Evolutionary conservation across 352 stramenopile genomes (phyloP).

Genomic region (Phytopythium mirpurense): DNA sequence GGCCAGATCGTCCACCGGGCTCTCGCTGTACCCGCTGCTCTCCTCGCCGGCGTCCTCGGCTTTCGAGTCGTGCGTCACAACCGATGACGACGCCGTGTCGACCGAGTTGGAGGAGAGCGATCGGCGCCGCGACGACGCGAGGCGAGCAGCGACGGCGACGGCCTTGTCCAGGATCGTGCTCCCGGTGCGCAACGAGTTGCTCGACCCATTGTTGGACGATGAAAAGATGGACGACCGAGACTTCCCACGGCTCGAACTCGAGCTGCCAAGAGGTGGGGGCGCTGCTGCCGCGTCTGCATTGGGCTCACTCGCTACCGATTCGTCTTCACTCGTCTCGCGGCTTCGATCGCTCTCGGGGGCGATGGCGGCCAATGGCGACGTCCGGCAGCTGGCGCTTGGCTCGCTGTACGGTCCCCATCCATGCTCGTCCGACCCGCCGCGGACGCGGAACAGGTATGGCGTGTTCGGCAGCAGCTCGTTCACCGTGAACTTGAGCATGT

Average conservation of each 20-base stretch:
- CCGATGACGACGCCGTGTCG: neutral
- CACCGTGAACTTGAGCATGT: conserved; percentile 54
- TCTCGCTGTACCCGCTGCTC: conserved; percentile 5
- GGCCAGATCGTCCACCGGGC: conserved; percentile 3
- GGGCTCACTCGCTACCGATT: conserved; percentile 6
- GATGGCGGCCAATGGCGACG: conserved; percentile 10
- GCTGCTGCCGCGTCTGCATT: neutral
- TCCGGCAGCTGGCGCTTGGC: conserved; percentile 58
- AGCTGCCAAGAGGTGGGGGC: neutral
- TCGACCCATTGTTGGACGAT: conserved; percentile 2
- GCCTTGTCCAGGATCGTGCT: conserved; percentile 72
- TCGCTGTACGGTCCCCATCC: conserved; percentile 79
- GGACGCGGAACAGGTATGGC: conserved; percentile 68
- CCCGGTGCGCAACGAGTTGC: conserved; percentile 38
- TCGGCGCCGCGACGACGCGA: conserved; percentile 21
- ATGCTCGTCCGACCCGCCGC: conserved; percentile 38
- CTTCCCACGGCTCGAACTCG: neutral
- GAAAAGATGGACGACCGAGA: conserved; percentile 9
- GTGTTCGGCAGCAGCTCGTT: conserved; percentile 54
- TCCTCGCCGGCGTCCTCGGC: conserved; percentile 11
- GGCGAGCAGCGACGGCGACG: conserved; percentile 51
- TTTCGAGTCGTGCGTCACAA: conserved; percentile 2
- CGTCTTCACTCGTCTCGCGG: conserved; percentile 15
- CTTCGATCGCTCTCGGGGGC: conserved; percentile 9
- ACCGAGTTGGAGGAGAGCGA: conserved; percentile 28